A percentile compares a stretch with the other conserved stretches of the same genome.
Evolutionary conservation across 2,329 filamentous ascomycete genomes (phyloP).

Genomic region (Meredithiella fracta): DNA sequence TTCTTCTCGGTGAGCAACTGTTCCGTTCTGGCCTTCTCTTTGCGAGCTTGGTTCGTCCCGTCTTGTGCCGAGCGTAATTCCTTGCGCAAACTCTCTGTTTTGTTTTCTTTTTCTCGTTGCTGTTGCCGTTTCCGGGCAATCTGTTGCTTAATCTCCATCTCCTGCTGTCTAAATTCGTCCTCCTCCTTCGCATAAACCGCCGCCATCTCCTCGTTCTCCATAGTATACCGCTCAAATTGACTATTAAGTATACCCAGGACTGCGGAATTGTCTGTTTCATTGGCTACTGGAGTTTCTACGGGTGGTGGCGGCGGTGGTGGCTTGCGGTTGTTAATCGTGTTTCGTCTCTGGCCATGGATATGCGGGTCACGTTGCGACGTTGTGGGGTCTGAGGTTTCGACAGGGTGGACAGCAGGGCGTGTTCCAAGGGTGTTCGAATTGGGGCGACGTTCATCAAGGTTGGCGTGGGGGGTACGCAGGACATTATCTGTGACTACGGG

Average conservation of each 20-base stretch:
- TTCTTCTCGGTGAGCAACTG: constrained; percentile 51
- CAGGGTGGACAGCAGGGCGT: constrained; percentile 33
- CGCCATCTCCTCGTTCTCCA: constrained; percentile 67
- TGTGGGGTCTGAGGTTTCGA: constrained; percentile 34
- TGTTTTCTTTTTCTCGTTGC: constrained; percentile 80
- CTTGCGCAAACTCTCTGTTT: constrained; percentile 66
- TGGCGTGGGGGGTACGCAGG: constrained; percentile 38
- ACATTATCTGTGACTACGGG: constrained; percentile 42
- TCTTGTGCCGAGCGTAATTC: constrained; percentile 67
- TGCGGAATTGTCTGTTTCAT: constrained; percentile 29
- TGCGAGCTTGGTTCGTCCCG: constrained; percentile 64
- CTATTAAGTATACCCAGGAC: constrained; percentile 65
- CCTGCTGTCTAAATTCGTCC: constrained; percentile 47
- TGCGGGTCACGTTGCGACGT: constrained; percentile 2
- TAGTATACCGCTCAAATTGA: constrained; percentile 61
- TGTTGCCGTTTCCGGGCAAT: constrained; percentile 62
- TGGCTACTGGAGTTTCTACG: constrained; percentile 34
- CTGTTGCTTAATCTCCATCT: constrained; percentile 56
- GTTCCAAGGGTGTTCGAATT: constrained; percentile 28
- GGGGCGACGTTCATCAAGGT: constrained; percentile 30
- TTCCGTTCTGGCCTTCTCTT: constrained; percentile 63
- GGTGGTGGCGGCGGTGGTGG: constrained; percentile 56
- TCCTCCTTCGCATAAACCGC: constrained; percentile 55
- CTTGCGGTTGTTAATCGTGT: constrained; percentile 49
- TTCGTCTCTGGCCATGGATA: constrained; percentile 23